Conservation (phyloP, 768 basidiomycete species). For the Clavulina sp. region DNA sequence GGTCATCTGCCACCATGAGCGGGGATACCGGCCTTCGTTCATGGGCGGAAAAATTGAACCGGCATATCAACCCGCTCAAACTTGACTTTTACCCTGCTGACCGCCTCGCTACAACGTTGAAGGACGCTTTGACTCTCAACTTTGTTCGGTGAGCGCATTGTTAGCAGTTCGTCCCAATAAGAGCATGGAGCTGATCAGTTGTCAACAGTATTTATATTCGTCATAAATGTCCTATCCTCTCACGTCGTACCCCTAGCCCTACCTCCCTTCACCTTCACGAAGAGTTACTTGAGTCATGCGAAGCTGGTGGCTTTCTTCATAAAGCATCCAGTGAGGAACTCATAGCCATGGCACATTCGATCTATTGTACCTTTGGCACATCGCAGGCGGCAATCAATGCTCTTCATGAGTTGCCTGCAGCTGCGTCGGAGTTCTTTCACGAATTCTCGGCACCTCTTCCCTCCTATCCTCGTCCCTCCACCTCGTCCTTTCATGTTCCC, state of each 20-base stretch:
- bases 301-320: not conserved
- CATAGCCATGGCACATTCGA: not conserved
- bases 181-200: no score
- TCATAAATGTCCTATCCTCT: no score
- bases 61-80: not conserved
- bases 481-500: no score
- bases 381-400: not conserved
- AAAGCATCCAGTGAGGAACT: not conserved
- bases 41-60: not conserved
- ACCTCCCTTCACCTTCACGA: no score
- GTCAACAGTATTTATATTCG: no score
- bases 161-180: no score
- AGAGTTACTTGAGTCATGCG: not conserved
- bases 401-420: not conserved
- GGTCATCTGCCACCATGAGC: not conserved
- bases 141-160: not conserved
- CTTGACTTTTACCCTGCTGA: not conserved
- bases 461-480: no score
- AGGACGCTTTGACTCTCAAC: not conserved
- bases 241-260: no score
- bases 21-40: not conserved
- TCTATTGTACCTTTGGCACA: not conserved
- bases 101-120: not conserved
- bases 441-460: not conserved
- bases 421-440: not conserved